A percentile compares a stretch with the other conserved stretches of the same genome.
Conservation (phyloP, 495 filamentous ascomycete genomes). For the Amorphotheca resinae region DNA sequence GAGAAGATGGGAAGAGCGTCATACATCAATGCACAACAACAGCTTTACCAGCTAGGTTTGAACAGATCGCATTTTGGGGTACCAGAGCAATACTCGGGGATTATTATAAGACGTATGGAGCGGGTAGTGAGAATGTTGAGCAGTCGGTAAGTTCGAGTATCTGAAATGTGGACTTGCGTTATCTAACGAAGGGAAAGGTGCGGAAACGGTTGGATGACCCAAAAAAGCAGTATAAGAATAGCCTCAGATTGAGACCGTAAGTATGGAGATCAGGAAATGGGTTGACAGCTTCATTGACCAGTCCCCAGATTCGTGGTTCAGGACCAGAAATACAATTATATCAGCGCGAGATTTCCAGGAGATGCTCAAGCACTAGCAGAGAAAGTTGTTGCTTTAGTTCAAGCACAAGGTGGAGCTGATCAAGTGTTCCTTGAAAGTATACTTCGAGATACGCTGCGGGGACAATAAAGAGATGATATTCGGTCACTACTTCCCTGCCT, state of each 20-base stretch:
- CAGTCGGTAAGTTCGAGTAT: slow-evolving; percentile 23
- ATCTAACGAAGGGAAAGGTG: slow-evolving; percentile 23
- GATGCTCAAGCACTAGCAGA: slow-evolving; percentile 36
- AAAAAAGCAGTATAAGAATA: slow-evolving; percentile 34
- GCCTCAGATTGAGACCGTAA: slow-evolving; percentile 34
- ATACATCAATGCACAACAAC: slow-evolving; percentile 37
- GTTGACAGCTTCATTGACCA: background rate
- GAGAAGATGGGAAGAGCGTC: slow-evolving; percentile 31
- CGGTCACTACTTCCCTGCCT: too few species aligned
- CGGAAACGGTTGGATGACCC: slow-evolving; percentile 32
- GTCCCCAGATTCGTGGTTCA: slow-evolving; percentile 34
- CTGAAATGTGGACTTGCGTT: background rate
- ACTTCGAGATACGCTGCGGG: too few species aligned
- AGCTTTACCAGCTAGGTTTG: slow-evolving; percentile 36
- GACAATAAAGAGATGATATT: too few species aligned
- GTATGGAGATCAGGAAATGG: slow-evolving; percentile 14
- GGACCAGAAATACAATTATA: slow-evolving; percentile 40
- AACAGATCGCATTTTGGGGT: slow-evolving; percentile 35
- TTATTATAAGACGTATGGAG: slow-evolving; percentile 46
- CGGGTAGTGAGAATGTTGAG: slow-evolving; percentile 37
- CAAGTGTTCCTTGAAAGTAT: too few species aligned
- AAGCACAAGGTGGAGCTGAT: too few species aligned
- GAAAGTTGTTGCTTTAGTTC: slow-evolving; percentile 32
- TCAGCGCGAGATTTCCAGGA: slow-evolving; percentile 37
- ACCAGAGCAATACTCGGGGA: slow-evolving; percentile 39